Evolutionary conservation across 192 early-diverging fungal genomes (phyloP), one percentile per base, ranked within the genome.

Genomic region (Coemansia asiatica): DNA sequence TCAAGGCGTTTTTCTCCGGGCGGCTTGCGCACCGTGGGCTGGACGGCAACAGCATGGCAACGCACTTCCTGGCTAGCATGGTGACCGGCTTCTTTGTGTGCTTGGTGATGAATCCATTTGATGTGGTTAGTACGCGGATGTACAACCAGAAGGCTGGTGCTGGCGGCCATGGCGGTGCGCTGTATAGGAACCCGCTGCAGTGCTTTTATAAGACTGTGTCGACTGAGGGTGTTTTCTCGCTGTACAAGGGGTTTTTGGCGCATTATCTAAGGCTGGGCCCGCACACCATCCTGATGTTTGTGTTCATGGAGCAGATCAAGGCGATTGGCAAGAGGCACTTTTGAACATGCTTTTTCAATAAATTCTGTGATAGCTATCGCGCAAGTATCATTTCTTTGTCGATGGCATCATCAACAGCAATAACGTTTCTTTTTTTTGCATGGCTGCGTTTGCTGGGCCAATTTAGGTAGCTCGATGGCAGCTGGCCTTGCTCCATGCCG

Each of bases 41-140:
- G 51, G 75, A 85, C 44, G 86, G 83, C 49, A 83, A 87, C 58
- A 82, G 75, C 71, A 80, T 88, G 22, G 44, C 82, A 10, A 85
- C 92, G 51, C 94, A 98, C 64, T 86, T 90, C 38, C 64, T 88
- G 36, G 87, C 91, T 3, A 88, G 88, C 72, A 79, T 95, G 83
- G 76, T 90, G 48, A 91, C 90, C 0, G 91, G 92, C 55, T 86
- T 96, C 60, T 89, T 93, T 67, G 90, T 96, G 16, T 93, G 92
- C 68, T 76, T 85, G 22, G 90, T 87, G 48, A 98, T 98, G 95
- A 97, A 98, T 61, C 95, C 96, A n/a, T 95, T 96, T 63, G 96
- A 98, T 78, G 94, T 97, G 8, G 89, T 95, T 50, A 91, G 85
- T 46, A 95, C 94, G 6, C 86, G 96, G 51, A 96, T 97, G 92